Base-by-base conservation (phyloP, 2,329 filamentous ascomycete genomes). In the Colletotrichum kahawae region DNA sequence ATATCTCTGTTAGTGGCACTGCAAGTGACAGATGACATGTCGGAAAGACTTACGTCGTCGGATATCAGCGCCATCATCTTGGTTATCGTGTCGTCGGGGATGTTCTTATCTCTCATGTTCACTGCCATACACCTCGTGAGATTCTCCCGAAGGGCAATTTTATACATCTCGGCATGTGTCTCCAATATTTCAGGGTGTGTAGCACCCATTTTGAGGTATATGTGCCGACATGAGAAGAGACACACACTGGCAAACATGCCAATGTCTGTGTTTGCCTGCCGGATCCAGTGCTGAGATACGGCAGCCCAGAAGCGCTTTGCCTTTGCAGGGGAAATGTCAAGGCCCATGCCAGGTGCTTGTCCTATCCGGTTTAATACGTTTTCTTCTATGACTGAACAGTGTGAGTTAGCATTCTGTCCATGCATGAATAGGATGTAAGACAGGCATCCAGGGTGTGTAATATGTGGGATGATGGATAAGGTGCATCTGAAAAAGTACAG, bases 191-290 rank as follows among this genome's bases (percentile, higher is more conserved):
- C 56, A 2, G 56, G 57, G 69, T 63, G n/a, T 13, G 6, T 29
- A 10, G 38, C 29, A 9, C 43, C 54, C 51, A 27, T 51, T 21
- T 64, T 43, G n/a, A 29, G 29, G 36, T 76, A 54, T 1, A 80
- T 59, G 59, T 76, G 77, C 4, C 77, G 77, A 36, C 77, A 78
- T 1, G 78, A 63, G 8, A 60, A 70, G 36, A 80, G 72, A 18
- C 79, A 74, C 12, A 80, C 51, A n/a, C 62, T 57, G 3, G 74
- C 75, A 13, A 80, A 71, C 78, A 80, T 79, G 24, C 78, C 79
- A 4, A 31, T 29, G 63, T 80, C 79, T 24, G 66, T 51, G 21
- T 70, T 63, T 21, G 79, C 74, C 14, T 73, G 51, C 12, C 70
- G 78, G 18, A 79, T 43, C 78, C 78, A 79, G 24, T 76, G 64